Evolutionary conservation across 2,329 filamentous ascomycete genomes (phyloP).

Genomic region (Sphaerulina populicola): DNA sequence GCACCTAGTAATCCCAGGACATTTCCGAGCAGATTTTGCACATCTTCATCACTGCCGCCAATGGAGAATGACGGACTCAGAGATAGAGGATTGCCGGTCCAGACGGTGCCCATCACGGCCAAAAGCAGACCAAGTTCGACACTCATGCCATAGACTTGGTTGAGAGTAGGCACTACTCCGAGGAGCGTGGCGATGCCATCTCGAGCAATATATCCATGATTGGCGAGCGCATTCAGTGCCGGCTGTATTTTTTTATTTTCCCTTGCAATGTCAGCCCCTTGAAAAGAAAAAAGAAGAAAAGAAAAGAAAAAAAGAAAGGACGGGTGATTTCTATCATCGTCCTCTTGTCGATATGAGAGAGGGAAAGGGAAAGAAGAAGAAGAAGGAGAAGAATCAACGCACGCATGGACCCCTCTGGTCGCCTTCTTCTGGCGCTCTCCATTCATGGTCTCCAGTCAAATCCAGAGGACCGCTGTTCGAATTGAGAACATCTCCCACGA

Average conservation of each 20-base stretch:
- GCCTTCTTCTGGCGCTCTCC: slow-evolving; percentile 9
- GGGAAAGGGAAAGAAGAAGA: not conserved
- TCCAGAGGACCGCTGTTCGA: not conserved
- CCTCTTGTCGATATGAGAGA: too few species aligned
- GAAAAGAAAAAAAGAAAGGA: too few species aligned
- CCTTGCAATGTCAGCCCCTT: not conserved
- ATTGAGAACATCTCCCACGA: not conserved
- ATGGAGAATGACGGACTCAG: slow-evolving; percentile 32
- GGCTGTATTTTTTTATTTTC: too few species aligned
- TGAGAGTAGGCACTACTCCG: slow-evolving; percentile 15
- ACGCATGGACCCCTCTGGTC: slow-evolving; percentile 15
- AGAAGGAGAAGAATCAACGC: too few species aligned
- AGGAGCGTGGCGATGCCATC: slow-evolving; percentile 18
- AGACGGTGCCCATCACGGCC: slow-evolving; percentile 29
- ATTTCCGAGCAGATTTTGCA: slow-evolving; percentile 40
- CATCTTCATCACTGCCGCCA: slow-evolving; percentile 21
- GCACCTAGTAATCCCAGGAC: slow-evolving; percentile 28
- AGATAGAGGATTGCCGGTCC: slow-evolving; percentile 35
- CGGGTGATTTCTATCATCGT: too few species aligned
- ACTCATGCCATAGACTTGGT: slow-evolving; percentile 26
- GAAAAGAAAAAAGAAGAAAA: too few species aligned
- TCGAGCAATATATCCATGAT: slow-evolving; percentile 19
- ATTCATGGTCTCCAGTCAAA: slow-evolving; percentile 7
- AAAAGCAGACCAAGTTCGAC: slow-evolving; percentile 28
- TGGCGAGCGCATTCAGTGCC: slow-evolving; percentile 18